Conservation (phyloP, 108 stramenopile species). For the Cyclotella sp. region DNA sequence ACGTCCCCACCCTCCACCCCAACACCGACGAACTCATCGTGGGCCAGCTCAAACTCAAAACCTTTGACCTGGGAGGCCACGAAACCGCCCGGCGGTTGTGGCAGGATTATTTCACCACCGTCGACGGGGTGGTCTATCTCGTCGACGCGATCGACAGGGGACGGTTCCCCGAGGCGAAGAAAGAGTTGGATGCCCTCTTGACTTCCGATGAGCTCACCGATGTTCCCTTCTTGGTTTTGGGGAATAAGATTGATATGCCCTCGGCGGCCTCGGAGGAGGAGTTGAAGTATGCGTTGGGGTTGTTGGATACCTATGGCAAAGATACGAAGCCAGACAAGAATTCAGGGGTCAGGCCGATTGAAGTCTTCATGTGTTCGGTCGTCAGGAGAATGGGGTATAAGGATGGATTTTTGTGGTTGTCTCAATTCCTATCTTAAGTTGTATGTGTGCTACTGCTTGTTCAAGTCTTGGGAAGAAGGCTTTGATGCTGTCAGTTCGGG, state of each 20-base stretch:
- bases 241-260: constrained; percentile 99
- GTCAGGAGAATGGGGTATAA: constrained; percentile 98
- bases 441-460: background rate
- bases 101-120: constrained; percentile 97
- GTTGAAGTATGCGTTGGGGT: constrained; percentile 94
- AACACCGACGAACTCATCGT: constrained; percentile 95
- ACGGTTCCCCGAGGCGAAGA: constrained; percentile 98
- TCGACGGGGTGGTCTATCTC: constrained; percentile 98
- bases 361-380: constrained; percentile 99
- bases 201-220: constrained; percentile 93
- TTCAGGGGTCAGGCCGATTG: constrained; percentile 92
- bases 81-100: constrained; percentile 91
- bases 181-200: constrained; percentile 95
- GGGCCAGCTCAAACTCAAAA: constrained; percentile 94
- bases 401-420: constrained; percentile 98
- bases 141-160: constrained; percentile 95
- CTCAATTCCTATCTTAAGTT: constrained; percentile 89
- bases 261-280: constrained; percentile 96
- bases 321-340: constrained; percentile 90
- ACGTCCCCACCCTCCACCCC: constrained; percentile 94
- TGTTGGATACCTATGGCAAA: constrained; percentile 98
- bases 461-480: background rate
- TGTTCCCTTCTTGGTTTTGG: constrained; percentile 98
- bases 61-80: constrained; percentile 97
- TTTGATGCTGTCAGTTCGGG: background rate